A percentile compares a stretch with the other conserved stretches of the same genome.
Conservation (phyloP, 2,329 filamentous ascomycete species). For the Aureobasidium sp. region DNA sequence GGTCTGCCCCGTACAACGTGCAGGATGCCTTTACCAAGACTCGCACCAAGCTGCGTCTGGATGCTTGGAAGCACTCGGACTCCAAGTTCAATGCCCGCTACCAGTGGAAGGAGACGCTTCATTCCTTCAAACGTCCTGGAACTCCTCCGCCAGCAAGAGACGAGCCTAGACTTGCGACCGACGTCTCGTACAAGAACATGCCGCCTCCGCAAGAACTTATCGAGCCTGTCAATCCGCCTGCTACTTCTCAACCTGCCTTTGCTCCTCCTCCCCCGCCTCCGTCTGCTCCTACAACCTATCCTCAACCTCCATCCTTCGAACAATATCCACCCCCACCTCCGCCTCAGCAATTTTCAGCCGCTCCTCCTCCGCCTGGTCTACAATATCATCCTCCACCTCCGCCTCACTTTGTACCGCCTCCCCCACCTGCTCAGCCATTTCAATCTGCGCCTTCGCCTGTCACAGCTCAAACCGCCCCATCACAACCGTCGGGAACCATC, state of each 20-base stretch:
- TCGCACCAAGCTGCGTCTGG: conserved; percentile 58
- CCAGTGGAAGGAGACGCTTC: conserved; percentile 79
- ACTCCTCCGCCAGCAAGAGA: conserved; percentile 42
- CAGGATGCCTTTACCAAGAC: conserved; percentile 48
- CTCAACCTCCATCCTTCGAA: neutral
- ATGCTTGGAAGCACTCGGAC: conserved; percentile 77
- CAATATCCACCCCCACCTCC: conserved; percentile 25
- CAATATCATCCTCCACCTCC: conserved; percentile 30
- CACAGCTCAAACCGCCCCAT: conserved; percentile 26
- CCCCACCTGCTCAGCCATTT: conserved; percentile 7
- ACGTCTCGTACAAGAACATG: conserved; percentile 14
- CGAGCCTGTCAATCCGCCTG: conserved; percentile 41
- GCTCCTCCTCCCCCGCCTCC: conserved; percentile 21
- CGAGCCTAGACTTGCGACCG: conserved; percentile 39
- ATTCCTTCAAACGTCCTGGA: conserved; percentile 58
- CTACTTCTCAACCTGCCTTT: neutral
- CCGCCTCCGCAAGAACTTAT: conserved; percentile 11
- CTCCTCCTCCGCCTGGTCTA: neutral
- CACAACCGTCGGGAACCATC: conserved; percentile 53
- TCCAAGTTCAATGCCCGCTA: conserved; percentile 72
- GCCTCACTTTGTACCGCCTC: neutral
- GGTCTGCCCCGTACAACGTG: conserved; percentile 89
- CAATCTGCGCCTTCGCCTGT: conserved; percentile 18
- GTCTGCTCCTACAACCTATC: neutral
- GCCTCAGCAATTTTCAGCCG: neutral